Evolutionary conservation across 1,284 basidiomycete species (phyloP), one percentile per base, ranked within the genome.

Genomic region (Garcileccinum viscosum): DNA sequence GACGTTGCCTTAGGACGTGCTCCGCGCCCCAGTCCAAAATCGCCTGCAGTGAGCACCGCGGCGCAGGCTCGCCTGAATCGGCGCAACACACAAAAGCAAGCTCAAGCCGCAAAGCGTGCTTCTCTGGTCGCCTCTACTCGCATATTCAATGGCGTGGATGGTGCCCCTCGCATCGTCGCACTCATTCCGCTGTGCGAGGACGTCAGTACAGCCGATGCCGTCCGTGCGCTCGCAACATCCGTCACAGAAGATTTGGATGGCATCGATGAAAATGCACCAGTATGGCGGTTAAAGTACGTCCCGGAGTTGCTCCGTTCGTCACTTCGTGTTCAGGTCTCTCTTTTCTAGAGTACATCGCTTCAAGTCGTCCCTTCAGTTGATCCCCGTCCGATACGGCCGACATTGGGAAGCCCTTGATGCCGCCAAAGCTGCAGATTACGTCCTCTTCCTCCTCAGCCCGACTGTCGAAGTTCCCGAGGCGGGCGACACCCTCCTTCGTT

Each of bases 401-500:
- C 86, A 96, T 53, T 97, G 95, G 77, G 87, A 91, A 3, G 89
- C 94, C 1, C 87, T 99, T 44, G 96, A 98, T 77, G 93, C 93
- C 0, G 93, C 92, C 76, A 92, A 96, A 77, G 93, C 90, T 3
- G 94, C 96, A 15, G 97, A 99, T 82, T 98, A 98, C 77, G 91
- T 97, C 56, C 85, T 99, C 17, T 89, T 98, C 71, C 86, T 93
- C 6, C 86, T 98, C 37, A 98, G 96, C 2, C 89, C 94, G 40
- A 85, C 86, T 17, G 85, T 92, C 19, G 96, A 98, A 80, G 96
- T 98, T 4, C 89, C 94, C 69, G 79, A 85, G 5, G 94, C 94
- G 89, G 96, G 96, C 37, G 98, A 99, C 76, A 93, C 92, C 0
- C 89, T 97, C 17, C 86, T 99, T n/a, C 90, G 97, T 42, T 92